Conservation (phyloP, 345 rosid genomes). For the Streptanthus diversifolius region DNA sequence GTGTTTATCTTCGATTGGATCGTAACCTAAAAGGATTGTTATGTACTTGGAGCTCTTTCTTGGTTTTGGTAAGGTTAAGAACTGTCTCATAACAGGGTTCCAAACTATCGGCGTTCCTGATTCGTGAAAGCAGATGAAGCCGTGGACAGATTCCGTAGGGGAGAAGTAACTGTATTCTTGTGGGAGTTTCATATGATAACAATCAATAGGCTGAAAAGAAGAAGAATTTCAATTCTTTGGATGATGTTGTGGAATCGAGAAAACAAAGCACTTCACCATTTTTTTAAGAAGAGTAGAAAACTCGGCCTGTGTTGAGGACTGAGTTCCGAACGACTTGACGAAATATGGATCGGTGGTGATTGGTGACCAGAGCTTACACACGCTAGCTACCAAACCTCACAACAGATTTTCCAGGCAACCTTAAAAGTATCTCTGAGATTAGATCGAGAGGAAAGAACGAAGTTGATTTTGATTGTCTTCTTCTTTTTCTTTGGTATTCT, state of each 20-base stretch:
- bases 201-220: background rate
- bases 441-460: background rate
- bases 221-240: background rate
- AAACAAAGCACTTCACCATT: background rate
- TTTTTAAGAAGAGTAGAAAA: background rate
- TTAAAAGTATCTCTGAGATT: background rate
- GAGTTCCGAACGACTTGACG: background rate
- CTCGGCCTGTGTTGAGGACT: background rate
- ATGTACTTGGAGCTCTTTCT: background rate
- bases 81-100: background rate
- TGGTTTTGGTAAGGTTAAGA: background rate
- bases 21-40: background rate
- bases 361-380: background rate
- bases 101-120: background rate
- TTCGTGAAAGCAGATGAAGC: background rate
- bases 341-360: background rate
- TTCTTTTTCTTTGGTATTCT: background rate
- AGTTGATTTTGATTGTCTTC: background rate
- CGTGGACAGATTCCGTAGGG: background rate
- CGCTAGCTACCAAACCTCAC: background rate
- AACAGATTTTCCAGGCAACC: background rate
- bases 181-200: background rate
- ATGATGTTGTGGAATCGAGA: background rate
- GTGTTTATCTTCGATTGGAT: background rate
- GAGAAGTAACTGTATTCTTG: background rate